These are phyloP conservation scores for Fraxinus dipetala DNA, from an alignment of 305 asterid species.

Conservation along the genomic window DNA sequence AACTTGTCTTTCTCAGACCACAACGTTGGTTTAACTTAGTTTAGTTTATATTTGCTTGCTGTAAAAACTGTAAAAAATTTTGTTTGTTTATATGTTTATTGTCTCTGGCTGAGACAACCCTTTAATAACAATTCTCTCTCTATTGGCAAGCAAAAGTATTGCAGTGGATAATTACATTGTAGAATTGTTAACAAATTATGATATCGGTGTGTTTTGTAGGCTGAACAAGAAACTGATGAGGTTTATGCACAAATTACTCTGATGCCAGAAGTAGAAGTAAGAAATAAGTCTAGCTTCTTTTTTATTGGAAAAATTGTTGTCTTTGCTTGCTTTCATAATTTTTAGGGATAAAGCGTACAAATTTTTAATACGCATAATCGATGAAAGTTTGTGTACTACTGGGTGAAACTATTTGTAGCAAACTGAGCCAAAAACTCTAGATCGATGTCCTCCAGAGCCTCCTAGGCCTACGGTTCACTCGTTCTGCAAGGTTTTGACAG, in stretches of 20 bases:
- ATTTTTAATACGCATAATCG: background rate
- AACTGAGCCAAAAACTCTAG: slow-evolving; percentile 46
- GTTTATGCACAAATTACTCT: slow-evolving; percentile 65
- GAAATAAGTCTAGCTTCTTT: slow-evolving; percentile 19
- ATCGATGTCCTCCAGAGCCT: slow-evolving; percentile 39
- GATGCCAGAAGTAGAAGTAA: slow-evolving; percentile 61
- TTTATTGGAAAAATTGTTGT: background rate
- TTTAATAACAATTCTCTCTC: background rate
- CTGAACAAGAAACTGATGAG: slow-evolving; percentile 70
- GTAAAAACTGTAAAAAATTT: background rate
- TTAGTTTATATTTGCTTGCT: slow-evolving; percentile 2
- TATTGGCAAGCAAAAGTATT: background rate
- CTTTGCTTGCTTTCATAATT: background rate
- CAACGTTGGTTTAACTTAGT: background rate
- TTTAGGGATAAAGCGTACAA: background rate
- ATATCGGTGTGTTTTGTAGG: slow-evolving; percentile 38
- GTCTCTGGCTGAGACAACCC: background rate
- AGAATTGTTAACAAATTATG: slow-evolving; percentile 9
- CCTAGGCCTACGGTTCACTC: slow-evolving; percentile 54
- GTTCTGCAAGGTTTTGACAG: slow-evolving; percentile 70
- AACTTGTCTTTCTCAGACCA: background rate
- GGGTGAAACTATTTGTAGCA: slow-evolving; percentile 36
- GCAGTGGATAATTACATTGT: slow-evolving; percentile 17
- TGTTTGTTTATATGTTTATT: slow-evolving; percentile 1
- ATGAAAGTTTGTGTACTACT: background rate